Percentiles rank a stretch among this genome's conserved stretches.
Conservation (phyloP, 177 flowering plant species). For the Vitis hybrid region DNA sequence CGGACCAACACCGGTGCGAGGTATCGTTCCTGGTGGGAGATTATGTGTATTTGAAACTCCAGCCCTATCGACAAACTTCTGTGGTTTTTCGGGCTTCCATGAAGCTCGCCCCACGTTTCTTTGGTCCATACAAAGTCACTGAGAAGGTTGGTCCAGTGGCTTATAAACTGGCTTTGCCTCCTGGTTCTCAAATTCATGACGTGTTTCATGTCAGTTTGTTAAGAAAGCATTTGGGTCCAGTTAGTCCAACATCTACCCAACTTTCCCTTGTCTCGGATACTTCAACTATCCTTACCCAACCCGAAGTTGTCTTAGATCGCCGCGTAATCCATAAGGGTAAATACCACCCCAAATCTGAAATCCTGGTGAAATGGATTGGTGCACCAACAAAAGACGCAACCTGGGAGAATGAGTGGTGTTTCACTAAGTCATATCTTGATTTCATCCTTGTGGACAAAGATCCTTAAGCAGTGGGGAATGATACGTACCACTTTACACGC, state of each 20-base stretch:
- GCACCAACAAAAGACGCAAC: too few relatives aligned
- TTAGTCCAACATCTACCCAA: neutral
- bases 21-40: neutral
- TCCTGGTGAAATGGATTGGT: too few relatives aligned
- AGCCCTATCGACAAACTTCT: slow-evolving; percentile 8
- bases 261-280: too few relatives aligned
- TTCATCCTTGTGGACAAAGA: too few relatives aligned
- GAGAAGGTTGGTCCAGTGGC: neutral
- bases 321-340: too few relatives aligned
- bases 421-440: too few relatives aligned
- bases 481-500: too few relatives aligned
- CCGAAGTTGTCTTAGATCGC: too few relatives aligned
- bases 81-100: neutral
- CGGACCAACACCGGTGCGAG: neutral
- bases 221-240: neutral
- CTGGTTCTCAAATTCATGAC: neutral
- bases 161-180: neutral
- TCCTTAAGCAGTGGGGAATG: too few relatives aligned
- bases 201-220: neutral
- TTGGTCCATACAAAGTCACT: slow-evolving; percentile 2
- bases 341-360: too few relatives aligned
- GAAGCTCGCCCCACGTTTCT: slow-evolving; percentile 8
- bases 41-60: slow-evolving; percentile 9
- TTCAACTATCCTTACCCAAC: too few relatives aligned
- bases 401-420: too few relatives aligned